Base-by-base conservation (phyloP, 164 flowering plant genomes). In the Malania oleifera region DNA sequence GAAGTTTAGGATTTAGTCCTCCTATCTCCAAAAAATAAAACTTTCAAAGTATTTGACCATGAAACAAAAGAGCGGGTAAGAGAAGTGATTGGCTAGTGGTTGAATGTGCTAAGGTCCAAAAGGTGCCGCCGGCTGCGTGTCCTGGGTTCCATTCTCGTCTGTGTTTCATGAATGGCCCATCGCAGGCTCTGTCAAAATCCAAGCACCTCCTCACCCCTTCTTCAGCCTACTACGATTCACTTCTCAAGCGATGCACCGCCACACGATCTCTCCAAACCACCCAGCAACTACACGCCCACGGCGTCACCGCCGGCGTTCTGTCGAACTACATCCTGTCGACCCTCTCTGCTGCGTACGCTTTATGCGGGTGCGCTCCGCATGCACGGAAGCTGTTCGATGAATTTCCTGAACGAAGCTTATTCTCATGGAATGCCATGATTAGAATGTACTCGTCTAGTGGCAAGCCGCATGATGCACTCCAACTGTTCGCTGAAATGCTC, bases 361-460 rank as follows among this genome's bases (percentile, higher is more conserved):
- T 51, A 0, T 74, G 72, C 38, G 78, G 76, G 5, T 63, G 62
- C 53, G 28, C 56, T 7, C 40, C 54, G 0, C 19, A 62, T 44
- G 85, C 86, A 0, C 72, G 76, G 15, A 65, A 43, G 11, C 62
- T 86, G 84, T 80, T 84, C 66, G 86, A 82, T 8, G 64, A 71
- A 65, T 40, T 75, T 74, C 71, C 80, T 52, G 34, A 68, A 19
- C 62, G 69, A 60, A 72, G 55, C 9, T 17, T 66, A 10, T 67
- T 67, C 24, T 23, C 70, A 10, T 85, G 69, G 63, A 87, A 78
- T 45, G 37, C 73, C 54, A 56, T 90, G 71, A 79, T 90, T 1
- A 67, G 71, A 51, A 70, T 80, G 70, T 70, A 73, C 62, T 52
- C 65, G 0, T 54, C 64, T 14, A 64, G 53, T 15, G 77, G 82